phyloP scores from a whole-genome alignment of 805 yeast species.

The Danielia reshetovae region DNA sequence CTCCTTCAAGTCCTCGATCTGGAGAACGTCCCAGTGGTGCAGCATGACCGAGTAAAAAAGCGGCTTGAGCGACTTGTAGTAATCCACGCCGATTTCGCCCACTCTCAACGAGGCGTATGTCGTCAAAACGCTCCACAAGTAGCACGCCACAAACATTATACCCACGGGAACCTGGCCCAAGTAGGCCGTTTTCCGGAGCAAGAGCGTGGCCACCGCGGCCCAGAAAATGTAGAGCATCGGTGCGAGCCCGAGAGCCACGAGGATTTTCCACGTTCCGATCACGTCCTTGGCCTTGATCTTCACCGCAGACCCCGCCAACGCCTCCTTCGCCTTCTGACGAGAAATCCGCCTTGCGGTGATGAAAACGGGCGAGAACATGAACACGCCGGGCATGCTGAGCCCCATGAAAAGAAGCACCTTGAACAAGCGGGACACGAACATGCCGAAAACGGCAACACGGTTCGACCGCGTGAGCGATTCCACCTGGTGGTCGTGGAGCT shows the following conservation, averaged over 20 bases:
- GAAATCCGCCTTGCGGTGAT: conserved; percentile 32
- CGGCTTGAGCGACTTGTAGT: conserved; percentile 38
- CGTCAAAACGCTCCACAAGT: conserved; percentile 34
- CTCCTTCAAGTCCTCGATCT: conserved; percentile 28
- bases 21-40: conserved; percentile 25
- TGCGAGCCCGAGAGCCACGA: conserved; percentile 39
- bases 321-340: conserved; percentile 32
- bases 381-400: conserved; percentile 34
- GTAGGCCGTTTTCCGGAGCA: conserved; percentile 14
- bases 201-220: conserved; percentile 27
- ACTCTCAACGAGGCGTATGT: conserved; percentile 39
- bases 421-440: conserved; percentile 24
- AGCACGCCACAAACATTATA: conserved; percentile 27
- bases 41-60: conserved; percentile 31
- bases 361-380: conserved; percentile 39
- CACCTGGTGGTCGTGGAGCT: conserved; percentile 41
- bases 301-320: conserved; percentile 36
- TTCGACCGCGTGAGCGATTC: conserved; percentile 23
- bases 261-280: conserved; percentile 40
- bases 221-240: conserved; percentile 38
- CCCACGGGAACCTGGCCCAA: conserved; percentile 11
- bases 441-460: conserved; percentile 19
- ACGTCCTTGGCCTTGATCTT: conserved; percentile 41
- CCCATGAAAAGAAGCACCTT: conserved; percentile 27
- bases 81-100: conserved; percentile 41